phyloP scores from a whole-genome alignment of 495 filamentous ascomycete species.

The Penicillium dipodomyicola region DNA sequence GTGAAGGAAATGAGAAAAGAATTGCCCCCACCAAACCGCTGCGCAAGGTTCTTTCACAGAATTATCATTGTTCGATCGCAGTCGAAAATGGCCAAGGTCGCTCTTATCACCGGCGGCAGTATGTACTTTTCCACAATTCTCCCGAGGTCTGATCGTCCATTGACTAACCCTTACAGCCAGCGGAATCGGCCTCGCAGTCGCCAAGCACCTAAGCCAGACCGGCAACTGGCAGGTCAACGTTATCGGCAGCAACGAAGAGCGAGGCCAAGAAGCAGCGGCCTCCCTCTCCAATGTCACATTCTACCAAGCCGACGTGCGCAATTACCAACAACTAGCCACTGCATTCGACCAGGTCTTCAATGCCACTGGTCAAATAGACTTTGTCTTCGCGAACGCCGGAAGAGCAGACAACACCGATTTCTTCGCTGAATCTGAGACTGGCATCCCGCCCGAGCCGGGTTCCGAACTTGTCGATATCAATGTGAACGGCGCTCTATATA shows the following conservation, averaged over 20 bases:
- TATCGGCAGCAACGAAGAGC: conserved; percentile 16
- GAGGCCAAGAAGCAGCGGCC: conserved; percentile 11
- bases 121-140: not conserved
- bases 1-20: no score
- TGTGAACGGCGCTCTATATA: conserved; percentile 61
- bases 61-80: not conserved
- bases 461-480: conserved; percentile 58
- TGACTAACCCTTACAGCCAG: conserved; percentile 16
- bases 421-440: not conserved
- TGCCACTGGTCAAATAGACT: conserved; percentile 17
- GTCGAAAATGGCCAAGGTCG: conserved; percentile 7
- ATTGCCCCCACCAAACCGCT: not conserved
- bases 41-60: not conserved
- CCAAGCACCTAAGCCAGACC: conserved; percentile 11
- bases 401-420: conserved; percentile 13
- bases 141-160: not conserved
- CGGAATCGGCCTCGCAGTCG: conserved; percentile 25
- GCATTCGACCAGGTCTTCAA: conserved; percentile 15
- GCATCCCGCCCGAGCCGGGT: conserved; percentile 45
- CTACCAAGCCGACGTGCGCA: conserved; percentile 18
- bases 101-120: conserved; percentile 20
- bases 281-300: conserved; percentile 10
- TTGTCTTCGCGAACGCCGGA: conserved; percentile 29
- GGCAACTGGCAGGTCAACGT: conserved; percentile 23
- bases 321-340: conserved; percentile 14